A percentile compares a stretch with the other conserved stretches of the same genome.
phyloP scores from a whole-genome alignment of 176 grass and related monocot species.

The Areca catechu region DNA sequence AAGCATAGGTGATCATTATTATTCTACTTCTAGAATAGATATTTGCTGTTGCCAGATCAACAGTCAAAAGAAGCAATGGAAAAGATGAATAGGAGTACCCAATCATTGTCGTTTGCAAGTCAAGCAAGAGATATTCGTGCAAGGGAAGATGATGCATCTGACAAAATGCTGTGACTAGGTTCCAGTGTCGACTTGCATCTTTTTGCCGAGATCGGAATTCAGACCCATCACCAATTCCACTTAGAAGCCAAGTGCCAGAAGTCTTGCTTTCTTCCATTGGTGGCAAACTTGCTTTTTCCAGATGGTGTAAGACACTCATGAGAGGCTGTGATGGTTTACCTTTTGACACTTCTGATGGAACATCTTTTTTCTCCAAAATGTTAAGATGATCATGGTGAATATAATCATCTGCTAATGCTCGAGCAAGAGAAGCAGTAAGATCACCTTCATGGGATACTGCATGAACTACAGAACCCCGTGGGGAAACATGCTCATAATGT shows the following conservation, averaged over 20 bases:
- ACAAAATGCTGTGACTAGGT: conserved; percentile 81
- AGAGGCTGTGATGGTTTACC: conserved; percentile 41
- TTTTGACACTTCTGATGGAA: conserved; percentile 24
- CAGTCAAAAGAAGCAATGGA: conserved; percentile 3
- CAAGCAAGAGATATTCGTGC: conserved; percentile 85
- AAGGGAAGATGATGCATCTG: conserved; percentile 62
- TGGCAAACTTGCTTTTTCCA: conserved; percentile 83
- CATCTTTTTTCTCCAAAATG: conserved; percentile 48
- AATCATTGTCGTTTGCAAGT: conserved; percentile 93
- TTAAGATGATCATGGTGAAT: conserved; percentile 70
- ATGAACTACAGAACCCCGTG: conserved; percentile 27
- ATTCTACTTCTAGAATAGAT: neutral
- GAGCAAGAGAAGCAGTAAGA: conserved; percentile 55
- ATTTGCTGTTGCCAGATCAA: conserved; percentile 18
- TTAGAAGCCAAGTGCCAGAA: conserved; percentile 85
- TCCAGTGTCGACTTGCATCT: conserved; percentile 71
- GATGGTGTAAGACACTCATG: conserved; percentile 60
- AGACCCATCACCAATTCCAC: conserved; percentile 63
- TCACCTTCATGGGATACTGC: conserved; percentile 41
- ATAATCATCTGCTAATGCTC: conserved; percentile 88
- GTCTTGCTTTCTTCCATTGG: conserved; percentile 57
- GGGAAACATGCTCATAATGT: conserved; percentile 35
- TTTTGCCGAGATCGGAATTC: conserved; percentile 61
- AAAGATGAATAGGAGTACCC: conserved; percentile 41
- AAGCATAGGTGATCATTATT: conserved; percentile 26